Base-by-base conservation (phyloP, 352 stramenopile species). In the Globisporangium carolinianum region DNA sequence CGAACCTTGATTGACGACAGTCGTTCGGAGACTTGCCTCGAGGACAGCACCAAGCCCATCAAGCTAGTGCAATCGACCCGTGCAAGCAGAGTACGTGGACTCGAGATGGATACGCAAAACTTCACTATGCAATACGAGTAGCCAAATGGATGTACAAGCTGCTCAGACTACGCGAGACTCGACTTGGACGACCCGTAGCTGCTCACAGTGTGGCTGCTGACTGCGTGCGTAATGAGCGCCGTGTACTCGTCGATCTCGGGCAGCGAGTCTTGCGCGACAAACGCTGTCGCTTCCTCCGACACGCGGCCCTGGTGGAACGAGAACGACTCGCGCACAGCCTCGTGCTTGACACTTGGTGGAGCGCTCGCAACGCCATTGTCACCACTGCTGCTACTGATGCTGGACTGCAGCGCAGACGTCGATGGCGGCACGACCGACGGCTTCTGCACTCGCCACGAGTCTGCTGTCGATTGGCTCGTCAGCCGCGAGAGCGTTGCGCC, bases 241-340 rank as follows among this genome's bases (percentile, higher is more conserved):
- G 80, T 88, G 54, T 83, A 88, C 61, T 90, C 80, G 51, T 79
- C 79, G 51, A 90, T 90, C 63, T 90, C 77, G 0, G 80, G 80
- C 3, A 90, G 58, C n/a, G 80, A 88, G 32, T 72, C 53, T 18
- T 83, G 72, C 5, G 71, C 53, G 4, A 68, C 46, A 41, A 76
- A 57, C 2, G 38, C 59, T 4, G 57, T 48, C n/a, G 75, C 65
- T 1, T 79, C 75, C 14, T 77, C 62, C 9, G 79, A 80, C 0
- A 82, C 67, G 10, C 77, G 73, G 11, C 77, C 80, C 53, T 90
- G 80, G 51, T 90, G 80, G 67, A 90, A 90, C 32, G 80, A 90
- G 51, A 76, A 76, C 47, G 68, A 65, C 42, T 76, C 68, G 39
- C 65, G 61, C 47, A 69, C 47, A 0, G 53, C 10, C 15, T 67